A percentile compares a stretch with the other conserved stretches of the same genome.
Conservation (phyloP, 2,329 filamentous ascomycete genomes). For the Exophiala dermatitidis region DNA sequence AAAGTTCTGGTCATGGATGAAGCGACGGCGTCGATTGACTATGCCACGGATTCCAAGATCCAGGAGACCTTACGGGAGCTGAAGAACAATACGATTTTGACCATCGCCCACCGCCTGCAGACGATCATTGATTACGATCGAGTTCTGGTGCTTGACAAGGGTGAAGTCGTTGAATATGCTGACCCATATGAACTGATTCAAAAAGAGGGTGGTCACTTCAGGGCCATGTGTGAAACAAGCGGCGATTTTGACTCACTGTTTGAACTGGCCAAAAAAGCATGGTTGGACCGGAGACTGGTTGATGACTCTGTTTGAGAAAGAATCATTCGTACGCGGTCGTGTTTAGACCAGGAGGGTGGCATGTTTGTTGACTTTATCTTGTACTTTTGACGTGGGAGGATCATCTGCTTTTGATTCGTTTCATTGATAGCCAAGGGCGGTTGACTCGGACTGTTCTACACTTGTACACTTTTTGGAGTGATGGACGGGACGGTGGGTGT, state of each 20-base stretch:
- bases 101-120: slow-evolving; percentile 89
- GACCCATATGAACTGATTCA: slow-evolving; percentile 76
- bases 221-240: slow-evolving; percentile 61
- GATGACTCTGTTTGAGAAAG: slow-evolving; percentile 31
- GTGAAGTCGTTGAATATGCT: slow-evolving; percentile 79
- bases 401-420: slow-evolving; percentile 1
- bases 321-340: neutral
- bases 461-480: slow-evolving; percentile 1
- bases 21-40: slow-evolving; percentile 95
- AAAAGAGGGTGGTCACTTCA: slow-evolving; percentile 60
- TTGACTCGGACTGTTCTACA: neutral
- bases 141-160: slow-evolving; percentile 88
- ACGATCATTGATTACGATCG: slow-evolving; percentile 99
- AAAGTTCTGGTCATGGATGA: slow-evolving; percentile 99
- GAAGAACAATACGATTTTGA: slow-evolving; percentile 80
- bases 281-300: slow-evolving; percentile 42
- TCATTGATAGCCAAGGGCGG: neutral
- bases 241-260: slow-evolving; percentile 54
- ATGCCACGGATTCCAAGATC: slow-evolving; percentile 90
- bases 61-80: slow-evolving; percentile 94
- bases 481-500: neutral
- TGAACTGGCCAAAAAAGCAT: slow-evolving; percentile 48
- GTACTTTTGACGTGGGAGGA: neutral
- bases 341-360: neutral
- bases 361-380: neutral